phyloP scores from a whole-genome alignment of 345 rosid genomes.

The Pistacia atlantica region DNA sequence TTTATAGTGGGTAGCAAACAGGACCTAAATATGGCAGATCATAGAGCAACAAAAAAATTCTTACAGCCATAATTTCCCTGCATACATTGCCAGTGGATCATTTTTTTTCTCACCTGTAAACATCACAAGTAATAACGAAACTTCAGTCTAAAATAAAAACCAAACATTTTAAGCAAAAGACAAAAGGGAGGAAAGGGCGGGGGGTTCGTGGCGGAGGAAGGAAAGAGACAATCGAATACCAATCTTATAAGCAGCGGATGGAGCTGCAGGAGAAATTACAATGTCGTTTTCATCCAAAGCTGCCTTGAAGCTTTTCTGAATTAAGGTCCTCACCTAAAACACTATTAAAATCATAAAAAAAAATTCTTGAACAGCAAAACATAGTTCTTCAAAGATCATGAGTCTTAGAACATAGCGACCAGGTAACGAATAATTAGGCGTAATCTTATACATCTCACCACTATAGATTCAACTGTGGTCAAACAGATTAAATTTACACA shows the following conservation, averaged over 20 bases:
- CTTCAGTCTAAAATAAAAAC: not conserved
- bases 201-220: not conserved
- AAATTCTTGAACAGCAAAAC: constrained; percentile 23
- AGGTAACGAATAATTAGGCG: not conserved
- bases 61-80: constrained; percentile 95
- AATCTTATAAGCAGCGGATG: constrained; percentile 86
- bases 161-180: not conserved
- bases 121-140: constrained; percentile 6
- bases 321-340: constrained; percentile 76
- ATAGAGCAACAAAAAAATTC: constrained; percentile 11
- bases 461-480: not conserved
- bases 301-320: constrained; percentile 64
- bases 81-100: constrained; percentile 94
- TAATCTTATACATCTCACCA: not conserved
- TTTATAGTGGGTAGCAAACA: not conserved
- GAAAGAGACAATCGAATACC: constrained; percentile 40
- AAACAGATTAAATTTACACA: not conserved
- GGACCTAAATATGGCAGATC: not conserved
- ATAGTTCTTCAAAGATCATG: not conserved
- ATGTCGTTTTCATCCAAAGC: constrained; percentile 77
- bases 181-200: not conserved
- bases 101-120: constrained; percentile 80
- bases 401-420: not conserved
- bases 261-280: constrained; percentile 90
- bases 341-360: constrained; percentile 23